phyloP scores from a whole-genome alignment of 331 rosid genomes.

The Saraca asoca region DNA sequence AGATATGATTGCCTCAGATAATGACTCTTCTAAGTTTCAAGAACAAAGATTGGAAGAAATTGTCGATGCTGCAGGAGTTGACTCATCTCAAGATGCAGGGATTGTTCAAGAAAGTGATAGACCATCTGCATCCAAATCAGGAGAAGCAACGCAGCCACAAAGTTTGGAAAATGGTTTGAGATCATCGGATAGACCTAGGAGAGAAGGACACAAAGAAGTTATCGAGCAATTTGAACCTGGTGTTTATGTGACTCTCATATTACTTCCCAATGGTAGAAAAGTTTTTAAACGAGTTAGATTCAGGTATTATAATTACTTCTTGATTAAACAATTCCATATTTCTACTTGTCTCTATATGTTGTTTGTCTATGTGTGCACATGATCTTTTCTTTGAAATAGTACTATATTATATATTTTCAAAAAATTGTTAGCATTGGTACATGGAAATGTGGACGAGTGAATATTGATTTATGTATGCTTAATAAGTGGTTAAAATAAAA shows the following conservation, averaged over 20 bases:
- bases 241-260: conserved; percentile 59
- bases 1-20: conserved; percentile 27
- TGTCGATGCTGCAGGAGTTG: conserved; percentile 31
- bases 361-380: background rate
- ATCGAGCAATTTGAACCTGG: conserved; percentile 85
- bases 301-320: conserved; percentile 52
- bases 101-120: conserved; percentile 34
- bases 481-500: background rate
- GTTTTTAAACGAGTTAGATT: conserved; percentile 73
- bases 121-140: conserved; percentile 29
- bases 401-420: background rate
- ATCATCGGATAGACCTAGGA: conserved; percentile 25
- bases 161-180: conserved; percentile 44
- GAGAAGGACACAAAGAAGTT: conserved; percentile 51
- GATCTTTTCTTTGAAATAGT: background rate
- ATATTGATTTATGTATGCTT: background rate
- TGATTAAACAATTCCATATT: background rate
- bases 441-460: background rate
- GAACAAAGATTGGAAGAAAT: conserved; percentile 33
- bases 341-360: background rate
- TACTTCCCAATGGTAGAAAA: conserved; percentile 51
- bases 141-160: conserved; percentile 36
- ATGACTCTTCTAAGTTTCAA: conserved; percentile 26
- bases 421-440: background rate
- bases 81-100: conserved; percentile 29